Conservation (phyloP, 768 basidiomycete genomes). For the Lactifluus subvellereus region DNA sequence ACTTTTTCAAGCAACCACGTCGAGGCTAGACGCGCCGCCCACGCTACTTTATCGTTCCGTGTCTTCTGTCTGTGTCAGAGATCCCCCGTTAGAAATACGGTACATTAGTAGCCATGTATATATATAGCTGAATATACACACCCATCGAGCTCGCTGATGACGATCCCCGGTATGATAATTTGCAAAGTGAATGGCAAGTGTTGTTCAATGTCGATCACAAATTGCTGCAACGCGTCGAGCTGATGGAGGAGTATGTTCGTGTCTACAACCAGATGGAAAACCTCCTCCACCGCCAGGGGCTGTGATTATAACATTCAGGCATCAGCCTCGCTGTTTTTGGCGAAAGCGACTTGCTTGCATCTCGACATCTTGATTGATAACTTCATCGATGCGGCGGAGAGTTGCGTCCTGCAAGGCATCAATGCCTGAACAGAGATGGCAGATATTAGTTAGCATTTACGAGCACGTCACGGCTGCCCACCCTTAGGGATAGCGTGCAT, state of each 20-base stretch:
- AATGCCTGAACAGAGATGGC: not conserved
- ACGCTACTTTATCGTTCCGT: slow-evolving; percentile 16
- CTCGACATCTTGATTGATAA: slow-evolving; percentile 63
- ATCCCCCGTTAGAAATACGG: not conserved
- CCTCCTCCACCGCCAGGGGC: slow-evolving; percentile 16
- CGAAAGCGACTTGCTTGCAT: slow-evolving; percentile 48
- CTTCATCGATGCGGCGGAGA: slow-evolving; percentile 46
- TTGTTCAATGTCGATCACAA: slow-evolving; percentile 56
- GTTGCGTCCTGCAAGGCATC: slow-evolving; percentile 33
- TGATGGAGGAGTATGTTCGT: slow-evolving; percentile 73
- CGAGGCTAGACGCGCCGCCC: slow-evolving; percentile 40
- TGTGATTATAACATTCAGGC: not conserved
- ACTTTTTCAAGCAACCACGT: slow-evolving; percentile 61
- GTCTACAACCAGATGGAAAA: slow-evolving; percentile 58
- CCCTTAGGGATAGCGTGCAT: not conserved
- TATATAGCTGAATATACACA: slow-evolving; percentile 30
- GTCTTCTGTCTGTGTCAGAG: slow-evolving; percentile 11
- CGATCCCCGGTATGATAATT: slow-evolving; percentile 66
- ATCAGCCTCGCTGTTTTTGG: not conserved
- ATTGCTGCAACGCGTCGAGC: slow-evolving; percentile 56
- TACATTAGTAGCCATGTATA: not conserved
- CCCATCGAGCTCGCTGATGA: slow-evolving; percentile 75
- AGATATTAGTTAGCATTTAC: not conserved
- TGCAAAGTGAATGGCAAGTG: slow-evolving; percentile 41
- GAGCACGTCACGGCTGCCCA: not conserved